Base-by-base conservation (phyloP, 495 filamentous ascomycete genomes). In the Hamigera avellanea region DNA sequence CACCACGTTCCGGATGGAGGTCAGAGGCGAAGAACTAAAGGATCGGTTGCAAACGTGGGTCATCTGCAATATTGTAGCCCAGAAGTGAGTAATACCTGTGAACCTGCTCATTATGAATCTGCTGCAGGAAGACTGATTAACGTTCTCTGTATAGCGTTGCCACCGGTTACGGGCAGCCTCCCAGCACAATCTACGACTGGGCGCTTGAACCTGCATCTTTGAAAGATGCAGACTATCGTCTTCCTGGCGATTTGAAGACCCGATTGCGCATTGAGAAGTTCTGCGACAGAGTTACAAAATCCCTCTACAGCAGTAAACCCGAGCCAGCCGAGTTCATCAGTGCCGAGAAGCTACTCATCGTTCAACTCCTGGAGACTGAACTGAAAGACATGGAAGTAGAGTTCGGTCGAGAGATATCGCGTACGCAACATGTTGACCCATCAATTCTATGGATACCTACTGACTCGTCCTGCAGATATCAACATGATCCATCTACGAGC, bases 11-110 rank as follows among this genome's bases (percentile, higher is more conserved):
- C 78, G 75, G 5, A 78, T 93, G 37, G 81, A 88, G 42, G 70
- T 89, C 15, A 78, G 80, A 53, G 81, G 81, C 33, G 86, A 89
- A 46, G 84, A 91, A 35, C 64, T 95, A 26, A 77, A 83, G 42
- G 87, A 94, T 52, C 72, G 87, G 18, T 69, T 94, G 32, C 78
- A 79, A 45, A 95, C 87, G 1, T 95, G 87, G 87, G 82, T 86
- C 8, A 79, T 86, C 5, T 91, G 85, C 56, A 95, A 95, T 51
- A 85, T 91, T 38, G 85, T 93, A 10, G 80, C 86, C 8, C 86
- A 94, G 57, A 76, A 71, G 75, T 77, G 44, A 52, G 64, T 36
- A 8, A n/a, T 35, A n/a, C n/a, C n/a, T n/a, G n/a, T 31, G 2
- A 29, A 25, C 23, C 7, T 26, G 15, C 5, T 6, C 3, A 21